These are phyloP conservation scores for Lecanicillium sp. DNA, from an alignment of 2,329 filamentous ascomycete genomes.

Conservation along the genomic window DNA sequence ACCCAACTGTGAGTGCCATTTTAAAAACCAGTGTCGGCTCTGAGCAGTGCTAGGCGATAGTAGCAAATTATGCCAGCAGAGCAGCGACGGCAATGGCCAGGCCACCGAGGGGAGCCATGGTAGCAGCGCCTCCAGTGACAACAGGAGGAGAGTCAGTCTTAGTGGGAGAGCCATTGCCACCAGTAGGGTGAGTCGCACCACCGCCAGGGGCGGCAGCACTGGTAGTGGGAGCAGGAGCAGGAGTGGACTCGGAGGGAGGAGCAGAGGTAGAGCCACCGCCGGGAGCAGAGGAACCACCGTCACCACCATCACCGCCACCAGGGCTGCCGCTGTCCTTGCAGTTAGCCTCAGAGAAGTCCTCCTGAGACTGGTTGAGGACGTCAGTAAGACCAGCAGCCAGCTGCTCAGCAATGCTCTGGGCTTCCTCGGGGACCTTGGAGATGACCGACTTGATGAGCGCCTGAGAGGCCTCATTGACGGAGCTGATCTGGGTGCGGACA, in stretches of 20 bases:
- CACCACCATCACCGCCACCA: too few species aligned
- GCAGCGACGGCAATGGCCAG: constrained; percentile 2
- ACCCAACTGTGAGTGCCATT: neutral
- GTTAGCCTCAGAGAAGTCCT: constrained; percentile 14
- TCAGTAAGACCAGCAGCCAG: constrained; percentile 13
- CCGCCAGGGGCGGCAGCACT: neutral
- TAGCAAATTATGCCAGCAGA: constrained; percentile 1
- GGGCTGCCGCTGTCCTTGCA: constrained; percentile 11
- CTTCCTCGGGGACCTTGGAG: constrained; percentile 16
- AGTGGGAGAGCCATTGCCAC: neutral
- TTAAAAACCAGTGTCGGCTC: neutral
- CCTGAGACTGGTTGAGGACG: constrained; percentile 11
- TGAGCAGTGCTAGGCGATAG: neutral
- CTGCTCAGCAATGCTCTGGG: constrained; percentile 17
- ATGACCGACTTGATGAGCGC: constrained; percentile 17
- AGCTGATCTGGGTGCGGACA: constrained; percentile 12
- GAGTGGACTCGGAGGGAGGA: neutral
- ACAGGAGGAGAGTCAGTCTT: neutral
- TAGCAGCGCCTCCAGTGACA: constrained; percentile 4
- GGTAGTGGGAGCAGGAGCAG: neutral
- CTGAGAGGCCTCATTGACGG: constrained; percentile 15
- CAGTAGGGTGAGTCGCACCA: neutral
- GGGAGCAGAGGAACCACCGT: neutral
- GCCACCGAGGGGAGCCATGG: constrained; percentile 4
- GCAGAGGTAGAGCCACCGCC: constrained; percentile 1